These are phyloP conservation scores for Rhamnella rubrinervis DNA, from an alignment of 331 rosid genomes.

Conservation along the genomic window DNA sequence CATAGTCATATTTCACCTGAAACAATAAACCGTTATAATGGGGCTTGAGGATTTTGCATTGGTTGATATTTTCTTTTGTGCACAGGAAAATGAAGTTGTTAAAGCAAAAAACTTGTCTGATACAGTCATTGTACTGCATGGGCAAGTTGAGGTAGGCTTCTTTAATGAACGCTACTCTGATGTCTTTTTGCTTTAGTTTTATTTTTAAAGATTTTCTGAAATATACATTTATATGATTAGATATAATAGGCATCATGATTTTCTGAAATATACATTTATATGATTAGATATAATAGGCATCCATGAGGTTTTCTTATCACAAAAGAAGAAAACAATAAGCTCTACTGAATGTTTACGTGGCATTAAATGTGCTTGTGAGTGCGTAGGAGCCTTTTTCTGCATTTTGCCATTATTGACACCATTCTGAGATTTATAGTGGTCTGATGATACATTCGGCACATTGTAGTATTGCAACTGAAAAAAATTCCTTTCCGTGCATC, in stretches of 20 bases:
- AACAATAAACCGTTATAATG: neutral
- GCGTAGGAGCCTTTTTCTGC: neutral
- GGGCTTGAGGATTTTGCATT: neutral
- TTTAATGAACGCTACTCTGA: conserved; percentile 6
- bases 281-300: neutral
- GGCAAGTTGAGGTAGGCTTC: conserved; percentile 90
- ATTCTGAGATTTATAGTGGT: neutral
- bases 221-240: neutral
- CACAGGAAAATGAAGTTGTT: conserved; percentile 94
- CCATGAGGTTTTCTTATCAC: neutral
- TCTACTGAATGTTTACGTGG: neutral
- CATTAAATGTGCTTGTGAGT: neutral
- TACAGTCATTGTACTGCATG: conserved; percentile 73
- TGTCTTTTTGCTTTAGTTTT: neutral
- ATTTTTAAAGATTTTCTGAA: neutral
- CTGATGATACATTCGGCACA: no score
- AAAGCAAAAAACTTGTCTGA: conserved; percentile 89
- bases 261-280: neutral
- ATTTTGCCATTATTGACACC: neutral
- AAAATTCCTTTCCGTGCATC: neutral
- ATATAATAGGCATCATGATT: neutral
- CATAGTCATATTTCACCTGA: no score
- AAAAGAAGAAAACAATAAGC: neutral
- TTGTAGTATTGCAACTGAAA: neutral
- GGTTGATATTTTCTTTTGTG: conserved; percentile 33